A percentile compares a stretch with the other conserved stretches of the same genome.
Evolutionary conservation across 257 asterid genomes (phyloP).

Genomic region (Echites panduratus): DNA sequence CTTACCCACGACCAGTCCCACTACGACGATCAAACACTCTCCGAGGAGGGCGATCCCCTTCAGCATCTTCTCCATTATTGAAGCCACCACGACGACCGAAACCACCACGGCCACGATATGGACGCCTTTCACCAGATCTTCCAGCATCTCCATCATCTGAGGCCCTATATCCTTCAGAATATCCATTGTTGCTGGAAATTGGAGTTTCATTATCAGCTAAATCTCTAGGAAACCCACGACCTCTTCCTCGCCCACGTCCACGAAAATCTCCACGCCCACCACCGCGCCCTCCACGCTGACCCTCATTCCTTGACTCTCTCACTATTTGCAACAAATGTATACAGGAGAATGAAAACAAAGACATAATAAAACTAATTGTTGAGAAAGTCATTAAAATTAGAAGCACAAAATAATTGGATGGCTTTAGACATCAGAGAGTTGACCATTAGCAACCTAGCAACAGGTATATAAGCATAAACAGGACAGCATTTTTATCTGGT

Average conservation of each 20-base stretch:
- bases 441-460: neutral
- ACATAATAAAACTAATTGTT: neutral
- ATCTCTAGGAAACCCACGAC: slow-evolving; percentile 24
- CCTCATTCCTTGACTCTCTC: slow-evolving; percentile 19
- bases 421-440: neutral
- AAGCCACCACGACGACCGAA: slow-evolving; percentile 36
- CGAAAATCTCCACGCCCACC: slow-evolving; percentile 29
- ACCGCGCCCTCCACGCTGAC: slow-evolving; percentile 29
- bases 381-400: neutral
- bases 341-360: neutral
- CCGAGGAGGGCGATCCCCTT: slow-evolving; percentile 26
- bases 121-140: slow-evolving; percentile 26
- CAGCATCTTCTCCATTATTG: slow-evolving; percentile 24
- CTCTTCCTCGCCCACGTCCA: slow-evolving; percentile 34
- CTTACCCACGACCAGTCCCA: slow-evolving; percentile 45
- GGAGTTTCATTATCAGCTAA: slow-evolving; percentile 22
- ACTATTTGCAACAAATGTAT: slow-evolving; percentile 3
- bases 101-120: slow-evolving; percentile 33
- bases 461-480: neutral
- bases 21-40: slow-evolving; percentile 35
- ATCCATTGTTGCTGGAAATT: slow-evolving; percentile 22
- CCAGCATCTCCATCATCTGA: slow-evolving; percentile 30
- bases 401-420: neutral
- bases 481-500: neutral
- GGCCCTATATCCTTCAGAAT: slow-evolving; percentile 23